These are phyloP conservation scores for Neofusicoccum ribis DNA, from an alignment of 2,329 filamentous ascomycete species.

Conservation along the genomic window DNA sequence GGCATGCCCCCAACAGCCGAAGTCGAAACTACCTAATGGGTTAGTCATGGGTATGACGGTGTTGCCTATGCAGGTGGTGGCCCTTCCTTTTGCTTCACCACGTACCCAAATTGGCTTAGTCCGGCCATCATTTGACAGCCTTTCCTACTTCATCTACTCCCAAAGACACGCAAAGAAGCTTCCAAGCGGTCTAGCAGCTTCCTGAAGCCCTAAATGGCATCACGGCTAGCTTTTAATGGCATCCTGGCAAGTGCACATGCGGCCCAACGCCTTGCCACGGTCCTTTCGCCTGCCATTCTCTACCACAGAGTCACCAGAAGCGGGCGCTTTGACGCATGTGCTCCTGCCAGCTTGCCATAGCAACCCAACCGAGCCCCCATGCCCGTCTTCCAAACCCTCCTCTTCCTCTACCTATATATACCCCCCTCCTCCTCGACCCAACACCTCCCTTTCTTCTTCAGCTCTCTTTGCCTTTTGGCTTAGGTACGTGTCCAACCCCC, in stretches of 20 bases:
- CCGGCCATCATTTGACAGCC: too few relatives aligned
- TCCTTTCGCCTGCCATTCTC: too few relatives aligned
- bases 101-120: too few relatives aligned
- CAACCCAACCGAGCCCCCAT: not conserved
- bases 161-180: too few relatives aligned
- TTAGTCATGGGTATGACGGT: too few relatives aligned
- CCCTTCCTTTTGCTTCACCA: too few relatives aligned
- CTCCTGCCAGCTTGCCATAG: not conserved
- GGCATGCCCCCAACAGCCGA: too few relatives aligned
- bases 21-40: too few relatives aligned
- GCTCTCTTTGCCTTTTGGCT: constrained; percentile 12
- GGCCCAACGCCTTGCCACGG: not conserved
- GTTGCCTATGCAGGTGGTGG: too few relatives aligned
- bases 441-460: not conserved
- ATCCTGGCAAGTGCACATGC: not conserved
- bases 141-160: too few relatives aligned
- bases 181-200: too few relatives aligned
- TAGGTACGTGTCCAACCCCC: not conserved
- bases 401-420: not conserved
- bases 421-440: not conserved
- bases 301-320: not conserved
- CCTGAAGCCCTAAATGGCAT: too few relatives aligned
- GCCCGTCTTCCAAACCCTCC: not conserved
- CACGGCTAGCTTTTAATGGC: not conserved
- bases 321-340: not conserved